Conservation (phyloP, 768 basidiomycete species). For the Psilocybe subaeruginosa region DNA sequence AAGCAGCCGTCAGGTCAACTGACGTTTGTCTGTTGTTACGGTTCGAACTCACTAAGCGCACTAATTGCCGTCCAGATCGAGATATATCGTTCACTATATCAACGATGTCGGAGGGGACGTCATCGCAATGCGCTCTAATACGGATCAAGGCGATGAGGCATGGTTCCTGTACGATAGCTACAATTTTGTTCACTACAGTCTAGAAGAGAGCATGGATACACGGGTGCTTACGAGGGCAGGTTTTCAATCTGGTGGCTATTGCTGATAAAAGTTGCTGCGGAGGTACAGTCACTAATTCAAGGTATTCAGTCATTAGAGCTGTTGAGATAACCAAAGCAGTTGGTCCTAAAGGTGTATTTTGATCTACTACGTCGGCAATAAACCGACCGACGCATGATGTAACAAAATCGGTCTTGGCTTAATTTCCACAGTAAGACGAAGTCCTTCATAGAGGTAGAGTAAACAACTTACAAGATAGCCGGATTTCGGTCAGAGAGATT, state of each 20-base stretch:
- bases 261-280: constrained; percentile 48
- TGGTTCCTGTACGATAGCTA: constrained; percentile 76
- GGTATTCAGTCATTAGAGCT: constrained; percentile 69
- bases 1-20: constrained; percentile 9
- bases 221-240: constrained; percentile 19
- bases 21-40: not conserved
- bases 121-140: constrained; percentile 56
- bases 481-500: constrained; percentile 51
- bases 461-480: constrained; percentile 42
- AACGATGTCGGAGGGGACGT: constrained; percentile 49
- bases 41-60: constrained; percentile 51
- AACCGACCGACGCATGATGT: constrained; percentile 41
- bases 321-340: constrained; percentile 70
- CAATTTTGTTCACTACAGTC: constrained; percentile 8
- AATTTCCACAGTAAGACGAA: constrained; percentile 5
- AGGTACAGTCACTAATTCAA: constrained; percentile 36
- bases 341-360: constrained; percentile 42
- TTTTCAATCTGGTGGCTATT: constrained; percentile 31
- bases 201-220: not conserved
- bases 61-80: constrained; percentile 51
- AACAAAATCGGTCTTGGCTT: constrained; percentile 17
- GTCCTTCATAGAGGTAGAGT: not conserved
- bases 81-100: constrained; percentile 45
- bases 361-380: constrained; percentile 42
- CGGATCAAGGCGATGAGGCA: constrained; percentile 75